Evolutionary conservation across 805 yeast species (phyloP).

Genomic region (Sungouiozyma ichnusensis): DNA sequence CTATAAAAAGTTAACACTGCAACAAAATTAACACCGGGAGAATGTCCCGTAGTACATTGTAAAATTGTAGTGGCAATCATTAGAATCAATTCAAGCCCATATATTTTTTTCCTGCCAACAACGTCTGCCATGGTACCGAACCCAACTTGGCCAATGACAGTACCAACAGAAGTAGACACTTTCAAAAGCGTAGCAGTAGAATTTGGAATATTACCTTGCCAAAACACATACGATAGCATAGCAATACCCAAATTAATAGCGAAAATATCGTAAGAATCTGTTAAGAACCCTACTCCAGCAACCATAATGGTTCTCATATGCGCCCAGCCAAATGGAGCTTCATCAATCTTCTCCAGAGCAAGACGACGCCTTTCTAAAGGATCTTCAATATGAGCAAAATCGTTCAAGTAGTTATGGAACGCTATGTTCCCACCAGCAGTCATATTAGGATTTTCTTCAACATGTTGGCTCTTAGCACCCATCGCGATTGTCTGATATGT

Average conservation of each 20-base stretch:
- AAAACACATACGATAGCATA: slow-evolving; percentile 70
- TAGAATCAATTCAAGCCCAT: slow-evolving; percentile 77
- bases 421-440: slow-evolving; percentile 77
- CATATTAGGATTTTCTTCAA: slow-evolving; percentile 12
- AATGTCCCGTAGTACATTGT: slow-evolving; percentile 63
- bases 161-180: slow-evolving; percentile 88
- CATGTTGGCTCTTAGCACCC: slow-evolving; percentile 1
- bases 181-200: slow-evolving; percentile 70
- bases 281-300: slow-evolving; percentile 90
- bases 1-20: slow-evolving; percentile 71
- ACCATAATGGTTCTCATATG: slow-evolving; percentile 72
- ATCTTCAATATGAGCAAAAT: slow-evolving; percentile 72
- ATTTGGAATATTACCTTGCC: slow-evolving; percentile 52
- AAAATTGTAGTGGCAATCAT: slow-evolving; percentile 72
- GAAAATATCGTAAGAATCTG: slow-evolving; percentile 87
- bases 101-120: slow-evolving; percentile 77
- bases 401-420: slow-evolving; percentile 71
- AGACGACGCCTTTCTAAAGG: slow-evolving; percentile 79
- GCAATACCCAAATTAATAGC: slow-evolving; percentile 76
- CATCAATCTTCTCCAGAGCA: slow-evolving; percentile 75
- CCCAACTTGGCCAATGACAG: slow-evolving; percentile 81
- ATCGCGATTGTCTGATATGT: slow-evolving; percentile 13
- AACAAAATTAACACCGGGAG: slow-evolving; percentile 62
- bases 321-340: slow-evolving; percentile 72
- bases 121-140: slow-evolving; percentile 77